Evolutionary conservation across 176 grass and related monocot species (phyloP), one percentile per base, ranked within the genome.

Genomic region (Dendrocalamus sinicus): DNA sequence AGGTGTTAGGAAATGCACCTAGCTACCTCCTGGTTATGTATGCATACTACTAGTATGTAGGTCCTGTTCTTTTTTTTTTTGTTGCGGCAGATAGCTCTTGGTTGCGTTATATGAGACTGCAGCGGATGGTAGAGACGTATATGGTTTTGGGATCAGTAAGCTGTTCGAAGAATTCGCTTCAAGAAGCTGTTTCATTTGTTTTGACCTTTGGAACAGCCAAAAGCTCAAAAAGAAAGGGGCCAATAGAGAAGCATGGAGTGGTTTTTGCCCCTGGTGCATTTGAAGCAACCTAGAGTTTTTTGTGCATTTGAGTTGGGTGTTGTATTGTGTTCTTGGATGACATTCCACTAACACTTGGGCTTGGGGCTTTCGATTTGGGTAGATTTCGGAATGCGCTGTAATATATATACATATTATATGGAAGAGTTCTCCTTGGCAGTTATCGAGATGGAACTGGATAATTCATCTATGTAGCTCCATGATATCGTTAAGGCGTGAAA

Each of bases 191-290:
- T 5, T 1, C 3, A 5, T 39, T 39, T 39, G 4, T 39, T 39
- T 39, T 5, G 4, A 39, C 4, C 37, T 39, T 39, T 39, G 37
- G 37, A 39, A 39, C 4, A 39, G 37, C 37, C 37, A 39, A 39
- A 39, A 39, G 37, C 4, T 5, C 4, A 5, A 39, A 39, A 39
- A 5, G 37, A 39, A 39, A 5, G 61, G 79, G 78, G 55, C 73
- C 75, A 52, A 58, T 77, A 66, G 81, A 40, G 39, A 79, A 61
- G 84, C 84, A 67, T 88, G 86, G 85, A 77, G 70, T 61, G 53
- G 71, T 52, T 90, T 84, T 86, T 82, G 81, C 85, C 85, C 20
- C 63, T 76, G 85, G 45, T 81, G 76, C 86, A 88, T 84, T 71
- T 60, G 84, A 70, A 59, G 39, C 71, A 44, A 65, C 44, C 57